Percentiles rank a stretch among this genome's conserved stretches.
These are phyloP conservation scores for Solanum lycopersicoides DNA, from an alignment of 257 asterid genomes.

Conservation along the genomic window DNA sequence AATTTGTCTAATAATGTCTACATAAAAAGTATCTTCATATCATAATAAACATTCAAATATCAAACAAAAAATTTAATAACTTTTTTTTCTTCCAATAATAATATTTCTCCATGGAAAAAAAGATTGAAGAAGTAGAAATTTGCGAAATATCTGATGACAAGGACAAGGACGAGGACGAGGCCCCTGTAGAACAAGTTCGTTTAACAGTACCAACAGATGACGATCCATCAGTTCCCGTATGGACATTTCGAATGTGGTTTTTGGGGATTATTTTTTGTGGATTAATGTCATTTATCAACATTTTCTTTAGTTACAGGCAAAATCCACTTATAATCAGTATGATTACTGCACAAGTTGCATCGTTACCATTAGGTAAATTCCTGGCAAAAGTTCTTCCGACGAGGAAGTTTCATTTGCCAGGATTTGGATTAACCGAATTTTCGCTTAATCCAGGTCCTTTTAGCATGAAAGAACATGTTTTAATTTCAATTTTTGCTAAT, in stretches of 20 bases:
- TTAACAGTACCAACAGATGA: conserved; percentile 36
- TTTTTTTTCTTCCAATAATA: neutral
- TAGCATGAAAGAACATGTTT: conserved; percentile 56
- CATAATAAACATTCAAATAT: neutral
- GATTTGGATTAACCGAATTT: conserved; percentile 31
- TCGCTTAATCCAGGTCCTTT: conserved; percentile 69
- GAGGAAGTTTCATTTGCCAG: conserved; percentile 29
- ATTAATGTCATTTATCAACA: conserved; percentile 37
- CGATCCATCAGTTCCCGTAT: conserved; percentile 45
- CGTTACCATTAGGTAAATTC: conserved; percentile 47
- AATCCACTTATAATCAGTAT: conserved; percentile 33
- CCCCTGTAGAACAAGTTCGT: conserved; percentile 47
- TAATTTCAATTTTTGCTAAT: conserved; percentile 62
- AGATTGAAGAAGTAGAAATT: neutral
- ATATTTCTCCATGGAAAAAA: neutral
- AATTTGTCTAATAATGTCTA: neutral
- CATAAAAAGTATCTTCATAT: no score
- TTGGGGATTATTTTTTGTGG: conserved; percentile 36
- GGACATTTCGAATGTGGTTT: conserved; percentile 73
- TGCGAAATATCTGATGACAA: no score
- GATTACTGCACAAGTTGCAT: conserved; percentile 42
- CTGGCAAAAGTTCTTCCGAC: conserved; percentile 46
- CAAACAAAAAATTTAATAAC: neutral
- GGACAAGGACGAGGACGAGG: conserved; percentile 1
- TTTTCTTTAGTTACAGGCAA: conserved; percentile 44